A percentile compares a stretch with the other conserved stretches of the same genome.
phyloP scores from a whole-genome alignment of 2,329 filamentous ascomycete species.

The Bertia moriformis region DNA sequence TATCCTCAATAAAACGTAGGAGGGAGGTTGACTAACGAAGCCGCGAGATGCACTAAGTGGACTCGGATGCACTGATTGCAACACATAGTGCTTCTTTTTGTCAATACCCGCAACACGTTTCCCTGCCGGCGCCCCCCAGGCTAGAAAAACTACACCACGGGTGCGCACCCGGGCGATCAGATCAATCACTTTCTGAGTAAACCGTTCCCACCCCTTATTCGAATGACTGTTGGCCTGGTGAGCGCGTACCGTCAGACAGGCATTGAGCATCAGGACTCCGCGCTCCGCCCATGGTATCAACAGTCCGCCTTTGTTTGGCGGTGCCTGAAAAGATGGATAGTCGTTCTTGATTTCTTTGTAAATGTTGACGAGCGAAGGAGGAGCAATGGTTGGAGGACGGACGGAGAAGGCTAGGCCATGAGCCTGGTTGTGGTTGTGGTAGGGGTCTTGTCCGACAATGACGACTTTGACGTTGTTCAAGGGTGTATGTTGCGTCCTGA shows the following conservation, averaged over 20 bases:
- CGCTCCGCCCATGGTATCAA: conserved; percentile 88
- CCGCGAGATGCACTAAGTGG: conserved; percentile 74
- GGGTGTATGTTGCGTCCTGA: conserved; percentile 87
- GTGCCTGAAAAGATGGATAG: conserved; percentile 65
- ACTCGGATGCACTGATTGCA: conserved; percentile 81
- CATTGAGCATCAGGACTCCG: conserved; percentile 86
- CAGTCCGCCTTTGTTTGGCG: conserved; percentile 65
- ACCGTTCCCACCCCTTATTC: conserved; percentile 77
- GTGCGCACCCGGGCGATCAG: conserved; percentile 64
- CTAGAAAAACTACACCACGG: conserved; percentile 80
- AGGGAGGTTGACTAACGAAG: conserved; percentile 26
- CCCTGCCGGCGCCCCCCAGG: conserved; percentile 78
- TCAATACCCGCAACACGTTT: conserved; percentile 67
- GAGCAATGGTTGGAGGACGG: conserved; percentile 71
- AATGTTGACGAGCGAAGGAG: conserved; percentile 85
- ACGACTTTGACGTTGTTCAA: conserved; percentile 80
- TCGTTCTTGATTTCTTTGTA: conserved; percentile 78
- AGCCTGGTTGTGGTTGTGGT: conserved; percentile 89
- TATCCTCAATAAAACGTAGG: neutral
- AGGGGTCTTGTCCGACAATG: conserved; percentile 90
- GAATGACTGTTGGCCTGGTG: conserved; percentile 78
- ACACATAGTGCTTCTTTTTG: conserved; percentile 59
- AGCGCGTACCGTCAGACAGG: conserved; percentile 81
- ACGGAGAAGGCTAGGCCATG: conserved; percentile 95
- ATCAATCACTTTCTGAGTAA: conserved; percentile 86